These are phyloP conservation scores for Ilyonectria mors-panacis DNA, from an alignment of 2,329 filamentous ascomycete genomes.

Conservation along the genomic window DNA sequence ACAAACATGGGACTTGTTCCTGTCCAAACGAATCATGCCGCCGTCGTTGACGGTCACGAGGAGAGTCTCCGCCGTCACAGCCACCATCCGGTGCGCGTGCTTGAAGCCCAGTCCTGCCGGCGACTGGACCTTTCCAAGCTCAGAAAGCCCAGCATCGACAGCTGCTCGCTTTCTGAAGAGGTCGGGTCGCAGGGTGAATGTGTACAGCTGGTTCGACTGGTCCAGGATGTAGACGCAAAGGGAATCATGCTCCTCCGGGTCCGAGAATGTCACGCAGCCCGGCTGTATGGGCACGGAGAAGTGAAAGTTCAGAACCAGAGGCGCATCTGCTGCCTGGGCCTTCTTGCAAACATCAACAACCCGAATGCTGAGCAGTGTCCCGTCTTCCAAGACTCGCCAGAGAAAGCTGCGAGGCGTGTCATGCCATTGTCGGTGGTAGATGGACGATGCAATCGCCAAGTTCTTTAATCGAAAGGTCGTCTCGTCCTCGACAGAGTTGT, in stretches of 20 bases:
- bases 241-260: constrained; percentile 82
- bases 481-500: constrained; percentile 73
- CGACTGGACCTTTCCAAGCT: constrained; percentile 81
- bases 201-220: constrained; percentile 83
- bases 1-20: constrained; percentile 66
- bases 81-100: constrained; percentile 84
- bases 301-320: constrained; percentile 82
- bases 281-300: constrained; percentile 82
- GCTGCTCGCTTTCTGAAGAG: constrained; percentile 81
- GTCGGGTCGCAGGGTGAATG: constrained; percentile 85
- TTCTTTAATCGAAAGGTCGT: constrained; percentile 79
- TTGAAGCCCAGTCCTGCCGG: constrained; percentile 84
- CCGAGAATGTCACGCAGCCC: constrained; percentile 86
- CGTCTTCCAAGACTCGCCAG: constrained; percentile 89
- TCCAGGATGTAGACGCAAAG: constrained; percentile 87
- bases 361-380: constrained; percentile 85
- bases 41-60: constrained; percentile 88
- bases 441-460: constrained; percentile 82
- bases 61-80: constrained; percentile 80
- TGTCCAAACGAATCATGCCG: constrained; percentile 79
- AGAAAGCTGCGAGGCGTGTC: constrained; percentile 87
- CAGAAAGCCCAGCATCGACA: constrained; percentile 80
- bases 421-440: constrained; percentile 86
- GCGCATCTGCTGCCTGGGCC: constrained; percentile 76
- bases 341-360: constrained; percentile 84